Evolutionary conservation across 805 yeast genomes (phyloP).

Genomic region (Hyphopichia homilentoma): DNA sequence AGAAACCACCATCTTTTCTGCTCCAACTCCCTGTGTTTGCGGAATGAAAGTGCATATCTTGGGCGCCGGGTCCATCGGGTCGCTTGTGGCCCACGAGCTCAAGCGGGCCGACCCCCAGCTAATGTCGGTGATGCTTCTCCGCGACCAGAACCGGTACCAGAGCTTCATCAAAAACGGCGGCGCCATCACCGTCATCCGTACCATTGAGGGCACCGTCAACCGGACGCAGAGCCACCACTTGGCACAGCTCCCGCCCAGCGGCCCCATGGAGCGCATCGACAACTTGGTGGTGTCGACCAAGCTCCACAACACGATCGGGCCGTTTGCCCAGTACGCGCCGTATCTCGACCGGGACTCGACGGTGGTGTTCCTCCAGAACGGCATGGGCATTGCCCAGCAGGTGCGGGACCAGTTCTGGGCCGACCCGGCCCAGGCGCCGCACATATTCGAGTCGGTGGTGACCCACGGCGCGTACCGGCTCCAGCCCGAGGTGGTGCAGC

Average conservation of each 20-base stretch:
- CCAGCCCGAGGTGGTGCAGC: slow-evolving; percentile 33
- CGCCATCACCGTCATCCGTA: slow-evolving; percentile 24
- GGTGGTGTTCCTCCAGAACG: slow-evolving; percentile 77
- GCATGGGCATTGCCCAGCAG: slow-evolving; percentile 65
- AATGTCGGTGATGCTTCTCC: slow-evolving; percentile 33
- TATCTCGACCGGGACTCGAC: slow-evolving; percentile 49
- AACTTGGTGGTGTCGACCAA: slow-evolving; percentile 76
- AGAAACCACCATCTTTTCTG: slow-evolving; percentile 7
- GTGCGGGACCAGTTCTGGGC: slow-evolving; percentile 56
- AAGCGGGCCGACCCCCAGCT: slow-evolving; percentile 33
- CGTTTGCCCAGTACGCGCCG: slow-evolving; percentile 53
- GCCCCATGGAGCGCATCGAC: slow-evolving; percentile 29
- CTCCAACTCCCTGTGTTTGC: no score
- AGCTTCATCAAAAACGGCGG: slow-evolving; percentile 40
- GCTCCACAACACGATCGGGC: slow-evolving; percentile 65
- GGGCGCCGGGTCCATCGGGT: slow-evolving; percentile 55
- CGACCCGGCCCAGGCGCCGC: slow-evolving; percentile 43
- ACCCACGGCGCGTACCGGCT: slow-evolving; percentile 76
- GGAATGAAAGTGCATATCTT: slow-evolving; percentile 37
- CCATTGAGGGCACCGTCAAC: slow-evolving; percentile 12
- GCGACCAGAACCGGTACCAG: slow-evolving; percentile 37
- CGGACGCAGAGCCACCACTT: slow-evolving; percentile 9
- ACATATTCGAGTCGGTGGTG: slow-evolving; percentile 68
- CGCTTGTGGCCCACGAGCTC: slow-evolving; percentile 43
- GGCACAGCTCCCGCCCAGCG: slow-evolving; percentile 21